Conservation (phyloP, 2,329 filamentous ascomycete species). For the Endothia cerciana region DNA sequence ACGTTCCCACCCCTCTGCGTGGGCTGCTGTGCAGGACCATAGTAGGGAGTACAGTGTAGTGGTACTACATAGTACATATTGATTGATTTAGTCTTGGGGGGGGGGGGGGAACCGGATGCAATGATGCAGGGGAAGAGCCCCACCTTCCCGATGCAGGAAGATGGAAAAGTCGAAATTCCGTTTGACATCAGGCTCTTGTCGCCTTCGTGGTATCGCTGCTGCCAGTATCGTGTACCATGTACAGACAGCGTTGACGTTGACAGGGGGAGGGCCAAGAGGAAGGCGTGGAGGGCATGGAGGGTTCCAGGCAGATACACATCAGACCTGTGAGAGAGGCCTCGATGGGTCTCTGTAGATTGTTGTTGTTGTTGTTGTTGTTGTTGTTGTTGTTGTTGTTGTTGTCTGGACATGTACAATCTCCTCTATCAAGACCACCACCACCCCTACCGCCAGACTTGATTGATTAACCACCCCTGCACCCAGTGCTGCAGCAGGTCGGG, state of each 20-base stretch:
- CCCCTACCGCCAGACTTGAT: neutral
- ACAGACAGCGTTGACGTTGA: too few relatives aligned
- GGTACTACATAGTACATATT: too few relatives aligned
- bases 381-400: too few relatives aligned
- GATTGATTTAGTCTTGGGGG: too few relatives aligned
- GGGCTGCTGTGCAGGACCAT: neutral
- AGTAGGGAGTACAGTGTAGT: neutral
- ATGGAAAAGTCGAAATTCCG: conserved; percentile 8
- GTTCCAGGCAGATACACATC: neutral
- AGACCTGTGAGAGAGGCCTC: too few relatives aligned
- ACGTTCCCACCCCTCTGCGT: neutral
- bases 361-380: neutral
- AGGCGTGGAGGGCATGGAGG: neutral
- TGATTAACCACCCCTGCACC: neutral
- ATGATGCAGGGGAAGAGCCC: conserved; percentile 11
- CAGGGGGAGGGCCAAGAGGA: neutral
- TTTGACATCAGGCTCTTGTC: neutral
- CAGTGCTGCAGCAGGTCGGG: conserved; percentile 4
- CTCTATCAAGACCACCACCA: too few relatives aligned
- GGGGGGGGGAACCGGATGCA: neutral
- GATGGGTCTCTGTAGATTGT: too few relatives aligned
- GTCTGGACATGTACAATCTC: too few relatives aligned
- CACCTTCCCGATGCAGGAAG: conserved; percentile 14
- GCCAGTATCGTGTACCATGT: too few relatives aligned
- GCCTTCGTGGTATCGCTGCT: too few relatives aligned